phyloP scores from a whole-genome alignment of 2,329 filamentous ascomycete genomes.

The Cladophialophora exuberans region DNA sequence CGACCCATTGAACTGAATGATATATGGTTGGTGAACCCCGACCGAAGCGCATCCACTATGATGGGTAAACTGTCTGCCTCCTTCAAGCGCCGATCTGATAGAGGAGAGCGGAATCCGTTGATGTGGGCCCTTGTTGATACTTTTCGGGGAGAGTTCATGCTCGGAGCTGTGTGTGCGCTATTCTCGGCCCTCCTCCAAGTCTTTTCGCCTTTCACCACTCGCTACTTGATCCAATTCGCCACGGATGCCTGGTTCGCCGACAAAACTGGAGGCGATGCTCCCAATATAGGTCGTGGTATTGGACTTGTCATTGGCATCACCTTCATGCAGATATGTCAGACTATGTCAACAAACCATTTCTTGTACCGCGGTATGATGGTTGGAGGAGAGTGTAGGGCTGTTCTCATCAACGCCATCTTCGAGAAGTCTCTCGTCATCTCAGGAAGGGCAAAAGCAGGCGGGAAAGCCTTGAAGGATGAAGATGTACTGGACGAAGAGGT shows the following conservation, averaged over 20 bases:
- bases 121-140: constrained; percentile 83
- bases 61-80: constrained; percentile 67
- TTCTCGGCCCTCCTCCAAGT: constrained; percentile 73
- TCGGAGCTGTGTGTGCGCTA: constrained; percentile 79
- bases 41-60: constrained; percentile 72
- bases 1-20: constrained; percentile 81
- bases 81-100: constrained; percentile 69
- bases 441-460: constrained; percentile 83
- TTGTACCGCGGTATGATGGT: constrained; percentile 91
- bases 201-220: constrained; percentile 79
- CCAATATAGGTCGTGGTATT: constrained; percentile 73
- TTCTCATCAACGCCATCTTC: constrained; percentile 84
- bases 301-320: constrained; percentile 85
- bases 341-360: constrained; percentile 83
- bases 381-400: constrained; percentile 79
- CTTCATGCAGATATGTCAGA: constrained; percentile 81
- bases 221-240: constrained; percentile 85
- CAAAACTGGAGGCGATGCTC: constrained; percentile 55
- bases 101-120: constrained; percentile 73
- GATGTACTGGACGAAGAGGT: constrained; percentile 55
- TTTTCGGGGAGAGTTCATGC: constrained; percentile 80
- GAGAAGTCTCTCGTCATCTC: constrained; percentile 91
- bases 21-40: constrained; percentile 85
- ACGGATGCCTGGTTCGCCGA: constrained; percentile 74
- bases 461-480: constrained; percentile 54